Conservation (phyloP, 1,284 basidiomycete species). For the Leucoagaricus sp. region DNA sequence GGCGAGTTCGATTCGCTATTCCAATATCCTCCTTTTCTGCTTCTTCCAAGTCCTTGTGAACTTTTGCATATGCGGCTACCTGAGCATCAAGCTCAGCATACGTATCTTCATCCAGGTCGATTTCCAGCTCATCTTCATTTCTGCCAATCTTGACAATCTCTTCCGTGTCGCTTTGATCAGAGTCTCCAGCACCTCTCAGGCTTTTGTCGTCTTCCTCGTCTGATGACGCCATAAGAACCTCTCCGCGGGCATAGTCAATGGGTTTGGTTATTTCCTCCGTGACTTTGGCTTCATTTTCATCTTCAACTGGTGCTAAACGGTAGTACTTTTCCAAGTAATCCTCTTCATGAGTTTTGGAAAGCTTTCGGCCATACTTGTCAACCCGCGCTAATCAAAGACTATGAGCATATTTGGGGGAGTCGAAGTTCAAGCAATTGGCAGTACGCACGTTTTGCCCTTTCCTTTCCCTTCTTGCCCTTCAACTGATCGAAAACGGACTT, state of each 20-base stretch:
- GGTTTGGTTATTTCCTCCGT: conserved; percentile 31
- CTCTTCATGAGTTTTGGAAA: conserved; percentile 69
- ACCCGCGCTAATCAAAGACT: conserved; percentile 53
- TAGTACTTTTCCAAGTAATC: conserved; percentile 87
- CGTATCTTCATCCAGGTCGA: conserved; percentile 79
- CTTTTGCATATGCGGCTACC: conserved; percentile 61
- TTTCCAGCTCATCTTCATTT: conserved; percentile 50
- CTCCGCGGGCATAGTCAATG: conserved; percentile 91
- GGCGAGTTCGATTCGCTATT: conserved; percentile 58
- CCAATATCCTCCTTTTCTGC: conserved; percentile 26
- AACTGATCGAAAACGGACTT: conserved; percentile 70
- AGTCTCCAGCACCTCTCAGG: conserved; percentile 39
- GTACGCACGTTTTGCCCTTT: conserved; percentile 36
- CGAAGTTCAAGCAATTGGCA: not conserved
- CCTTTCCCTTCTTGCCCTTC: conserved; percentile 43
- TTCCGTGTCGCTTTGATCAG: conserved; percentile 47
- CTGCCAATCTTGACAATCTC: conserved; percentile 53
- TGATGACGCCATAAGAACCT: conserved; percentile 85
- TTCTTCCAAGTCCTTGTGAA: conserved; percentile 36
- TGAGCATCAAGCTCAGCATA: conserved; percentile 76
- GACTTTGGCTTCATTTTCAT: conserved; percentile 25
- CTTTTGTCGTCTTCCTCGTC: conserved; percentile 67
- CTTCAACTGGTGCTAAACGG: conserved; percentile 57
- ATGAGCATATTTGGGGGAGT: conserved; percentile 9
- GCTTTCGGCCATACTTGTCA: conserved; percentile 89